Conservation (phyloP, 495 filamentous ascomycete genomes). For the Hypoxylon lenormandii region DNA sequence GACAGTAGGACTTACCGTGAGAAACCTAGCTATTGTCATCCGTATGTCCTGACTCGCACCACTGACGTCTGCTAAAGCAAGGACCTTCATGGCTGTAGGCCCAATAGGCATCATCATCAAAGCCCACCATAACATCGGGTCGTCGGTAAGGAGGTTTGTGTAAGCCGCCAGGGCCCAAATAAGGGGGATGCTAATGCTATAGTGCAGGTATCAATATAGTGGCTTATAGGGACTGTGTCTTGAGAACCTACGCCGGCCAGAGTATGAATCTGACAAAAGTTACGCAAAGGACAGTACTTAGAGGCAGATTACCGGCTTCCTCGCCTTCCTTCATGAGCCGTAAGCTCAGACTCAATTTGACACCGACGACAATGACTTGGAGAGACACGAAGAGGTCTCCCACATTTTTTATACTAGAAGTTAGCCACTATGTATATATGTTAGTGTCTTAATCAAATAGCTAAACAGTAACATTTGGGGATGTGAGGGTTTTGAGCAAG, state of each 20-base stretch:
- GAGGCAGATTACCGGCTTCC: conserved; percentile 58
- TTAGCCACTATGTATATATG: conserved; percentile 78
- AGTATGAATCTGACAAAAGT: conserved; percentile 72
- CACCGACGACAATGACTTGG: conserved; percentile 78
- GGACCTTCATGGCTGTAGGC: conserved; percentile 76
- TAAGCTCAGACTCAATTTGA: conserved; percentile 70
- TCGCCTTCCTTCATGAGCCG: conserved; percentile 64
- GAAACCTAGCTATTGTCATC: conserved; percentile 75
- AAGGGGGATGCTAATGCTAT: conserved; percentile 63
- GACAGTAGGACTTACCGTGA: conserved; percentile 65
- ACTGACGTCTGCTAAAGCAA: conserved; percentile 74
- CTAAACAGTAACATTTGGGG: too few relatives aligned
- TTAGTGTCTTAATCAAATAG: conserved; percentile 12
- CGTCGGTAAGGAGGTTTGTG: conserved; percentile 67
- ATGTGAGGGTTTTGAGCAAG: too few relatives aligned
- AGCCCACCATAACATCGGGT: conserved; percentile 80
- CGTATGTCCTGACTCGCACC: conserved; percentile 69
- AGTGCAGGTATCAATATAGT: conserved; percentile 15
- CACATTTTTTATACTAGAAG: conserved; percentile 72
- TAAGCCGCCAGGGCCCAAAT: conserved; percentile 72
- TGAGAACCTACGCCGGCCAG: conserved; percentile 67
- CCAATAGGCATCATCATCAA: conserved; percentile 84
- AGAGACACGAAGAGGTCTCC: conserved; percentile 77
- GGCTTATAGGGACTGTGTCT: not conserved
- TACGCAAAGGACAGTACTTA: conserved; percentile 65